Percentiles rank a stretch among this genome's conserved stretches.
Conservation (phyloP, 1,284 basidiomycete species). For the Microbotryomycetes sp. region DNA sequence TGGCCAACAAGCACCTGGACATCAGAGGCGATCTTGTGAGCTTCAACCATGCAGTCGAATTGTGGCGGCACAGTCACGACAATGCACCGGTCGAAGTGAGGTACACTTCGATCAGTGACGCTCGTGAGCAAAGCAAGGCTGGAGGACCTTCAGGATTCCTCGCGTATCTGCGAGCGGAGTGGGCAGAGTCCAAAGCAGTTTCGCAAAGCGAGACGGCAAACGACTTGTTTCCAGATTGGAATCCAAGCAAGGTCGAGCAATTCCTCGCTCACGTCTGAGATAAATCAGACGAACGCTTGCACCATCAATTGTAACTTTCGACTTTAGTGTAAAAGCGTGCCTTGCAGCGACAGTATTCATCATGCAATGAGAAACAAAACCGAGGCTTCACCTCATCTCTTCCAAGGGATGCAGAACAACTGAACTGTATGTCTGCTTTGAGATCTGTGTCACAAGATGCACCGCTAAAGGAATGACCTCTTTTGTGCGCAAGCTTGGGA, state of each 20-base stretch:
- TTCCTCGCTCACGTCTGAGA: too few relatives aligned
- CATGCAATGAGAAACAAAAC: neutral
- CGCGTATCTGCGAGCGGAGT: neutral
- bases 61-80: neutral
- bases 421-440: conserved; percentile 79
- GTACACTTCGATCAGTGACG: neutral
- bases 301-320: too few relatives aligned
- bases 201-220: neutral
- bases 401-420: conserved; percentile 69
- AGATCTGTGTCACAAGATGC: conserved; percentile 83
- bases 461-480: conserved; percentile 87
- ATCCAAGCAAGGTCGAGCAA: neutral
- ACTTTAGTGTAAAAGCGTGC: too few relatives aligned
- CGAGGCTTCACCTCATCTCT: neutral
- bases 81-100: neutral
- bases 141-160: neutral
- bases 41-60: conserved; percentile 21
- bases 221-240: neutral
- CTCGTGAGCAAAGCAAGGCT: neutral
- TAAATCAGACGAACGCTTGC: too few relatives aligned
- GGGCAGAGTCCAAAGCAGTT: neutral
- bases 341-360: neutral
- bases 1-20: conserved; percentile 40
- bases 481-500: conserved; percentile 80
- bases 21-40: conserved; percentile 43